Percentiles rank a stretch among this genome's conserved stretches.
phyloP scores from a whole-genome alignment of 129 eudicot genomes.

The Dittrichia graveolens region DNA sequence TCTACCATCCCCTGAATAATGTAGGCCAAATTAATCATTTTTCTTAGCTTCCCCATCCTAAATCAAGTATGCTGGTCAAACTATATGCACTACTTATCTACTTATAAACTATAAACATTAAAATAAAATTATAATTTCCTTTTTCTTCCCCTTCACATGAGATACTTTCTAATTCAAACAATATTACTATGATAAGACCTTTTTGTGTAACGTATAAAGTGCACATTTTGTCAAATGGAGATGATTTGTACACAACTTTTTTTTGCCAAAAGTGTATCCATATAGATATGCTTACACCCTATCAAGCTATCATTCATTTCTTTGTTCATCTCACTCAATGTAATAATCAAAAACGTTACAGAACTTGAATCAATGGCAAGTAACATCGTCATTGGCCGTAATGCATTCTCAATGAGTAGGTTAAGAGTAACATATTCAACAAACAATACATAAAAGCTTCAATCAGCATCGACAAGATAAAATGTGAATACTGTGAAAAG shows the following conservation, averaged over 20 bases:
- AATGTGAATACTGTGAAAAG: neutral
- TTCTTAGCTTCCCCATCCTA: neutral
- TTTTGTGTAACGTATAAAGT: neutral
- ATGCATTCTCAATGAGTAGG: too few relatives aligned
- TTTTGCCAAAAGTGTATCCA: too few relatives aligned
- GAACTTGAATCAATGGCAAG: neutral
- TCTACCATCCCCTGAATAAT: neutral
- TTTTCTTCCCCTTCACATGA: neutral
- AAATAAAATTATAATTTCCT: neutral
- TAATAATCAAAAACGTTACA: neutral
- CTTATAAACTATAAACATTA: too few relatives aligned
- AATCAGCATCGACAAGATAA: neutral
- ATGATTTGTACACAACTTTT: too few relatives aligned
- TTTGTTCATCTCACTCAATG: neutral
- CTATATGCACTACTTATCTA: neutral
- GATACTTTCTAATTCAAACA: conserved; percentile 7
- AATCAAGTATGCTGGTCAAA: neutral
- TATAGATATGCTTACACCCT: neutral
- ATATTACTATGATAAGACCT: neutral
- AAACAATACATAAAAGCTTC: too few relatives aligned
- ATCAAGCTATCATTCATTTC: neutral
- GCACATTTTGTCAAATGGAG: neutral
- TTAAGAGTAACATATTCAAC: too few relatives aligned
- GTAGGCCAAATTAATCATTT: neutral
- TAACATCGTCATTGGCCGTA: too few relatives aligned